Evolutionary conservation across 805 yeast species (phyloP).

Genomic region (Millerozyma miso): DNA sequence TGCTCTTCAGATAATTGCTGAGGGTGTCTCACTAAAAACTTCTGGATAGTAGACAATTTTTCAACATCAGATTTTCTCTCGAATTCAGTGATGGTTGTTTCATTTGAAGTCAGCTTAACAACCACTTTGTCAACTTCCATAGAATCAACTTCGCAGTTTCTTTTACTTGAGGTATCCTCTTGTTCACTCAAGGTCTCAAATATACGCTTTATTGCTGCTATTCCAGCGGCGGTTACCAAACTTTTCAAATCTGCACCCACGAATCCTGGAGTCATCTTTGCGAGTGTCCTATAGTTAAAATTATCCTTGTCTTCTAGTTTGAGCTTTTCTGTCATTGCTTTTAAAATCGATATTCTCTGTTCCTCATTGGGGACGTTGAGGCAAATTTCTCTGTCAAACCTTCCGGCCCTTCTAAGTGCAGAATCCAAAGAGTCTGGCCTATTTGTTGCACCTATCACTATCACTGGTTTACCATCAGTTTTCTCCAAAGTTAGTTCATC

Average conservation of each 20-base stretch:
- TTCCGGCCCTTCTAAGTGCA: constrained; percentile 92
- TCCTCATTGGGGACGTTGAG: constrained; percentile 91
- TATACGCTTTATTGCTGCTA: constrained; percentile 87
- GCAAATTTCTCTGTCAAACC: constrained; percentile 93
- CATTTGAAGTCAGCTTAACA: constrained; percentile 1
- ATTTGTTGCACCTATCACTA: constrained; percentile 93
- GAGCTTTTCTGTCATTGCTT: constrained; percentile 65
- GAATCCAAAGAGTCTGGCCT: constrained; percentile 94
- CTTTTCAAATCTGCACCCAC: constrained; percentile 98
- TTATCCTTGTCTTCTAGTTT: constrained; percentile 55
- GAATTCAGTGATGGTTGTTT: constrained; percentile 19
- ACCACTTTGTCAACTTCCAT: constrained; percentile 30
- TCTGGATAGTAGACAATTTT: constrained; percentile 61
- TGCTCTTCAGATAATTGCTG: constrained; percentile 73
- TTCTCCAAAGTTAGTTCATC: constrained; percentile 86
- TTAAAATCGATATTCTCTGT: constrained; percentile 70
- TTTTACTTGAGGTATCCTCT: constrained; percentile 25
- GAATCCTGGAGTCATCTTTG: constrained; percentile 93
- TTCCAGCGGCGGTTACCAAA: constrained; percentile 91
- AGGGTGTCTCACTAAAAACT: constrained; percentile 71
- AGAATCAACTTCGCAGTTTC: constrained; percentile 11
- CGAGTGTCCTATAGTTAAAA: constrained; percentile 67
- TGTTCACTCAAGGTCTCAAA: constrained; percentile 55
- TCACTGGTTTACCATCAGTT: constrained; percentile 89
- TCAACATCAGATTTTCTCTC: constrained; percentile 31